Base-by-base conservation (phyloP, 2,329 filamentous ascomycete genomes). In the Hypoxylon sp. region DNA sequence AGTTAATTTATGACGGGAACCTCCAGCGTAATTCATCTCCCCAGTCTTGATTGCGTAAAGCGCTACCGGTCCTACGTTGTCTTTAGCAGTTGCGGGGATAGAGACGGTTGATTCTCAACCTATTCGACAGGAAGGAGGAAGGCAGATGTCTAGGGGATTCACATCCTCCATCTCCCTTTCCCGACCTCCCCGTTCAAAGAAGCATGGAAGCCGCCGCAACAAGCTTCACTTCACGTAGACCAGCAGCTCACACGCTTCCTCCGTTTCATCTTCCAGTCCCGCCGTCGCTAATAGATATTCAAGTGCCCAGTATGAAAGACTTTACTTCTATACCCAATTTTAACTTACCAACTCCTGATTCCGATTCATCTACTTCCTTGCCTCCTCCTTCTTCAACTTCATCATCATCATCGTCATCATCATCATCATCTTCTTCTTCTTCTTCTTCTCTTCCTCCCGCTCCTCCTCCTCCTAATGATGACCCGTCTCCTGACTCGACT, bases 141-240 rank as follows among this genome's bases (percentile, higher is more conserved):
- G 55, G 21, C 55, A 58, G 43, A 49, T 58, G 32, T 45, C 19
- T 49, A 38, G 32, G 55, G 23, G 55, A 34, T 19, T 43, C 30
- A 58, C 55, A 13, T 60, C 56, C 50, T 43, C 46, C 21, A 28
- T 58, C 55, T 58, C 32, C 17, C 14, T 41, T n/a, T 30, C 30
- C 46, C 43, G 32, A 5, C 19, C 51, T 53, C 28, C 34, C 23
- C 21, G 49, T 30, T 36, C 30, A 36, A 19, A 36, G 48, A 58
- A 58, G 55, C 30, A 58, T 58, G 76, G 75, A 77, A 75, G 60
- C 69, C 67, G 71, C 66, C 58, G 63, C 70, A 48, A 73, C 74
- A 50, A 91, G 90, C 82, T 89, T 94, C 78, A 88, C 90, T 73
- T 86, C 90, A 79, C 87, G 91, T 75, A 88, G 91, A 79, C 87